Evolutionary conservation across 2,329 filamentous ascomycete genomes (phyloP), one percentile per base, ranked within the genome.

Genomic region (Ophiocordyceps polyrhachis-furcata): DNA sequence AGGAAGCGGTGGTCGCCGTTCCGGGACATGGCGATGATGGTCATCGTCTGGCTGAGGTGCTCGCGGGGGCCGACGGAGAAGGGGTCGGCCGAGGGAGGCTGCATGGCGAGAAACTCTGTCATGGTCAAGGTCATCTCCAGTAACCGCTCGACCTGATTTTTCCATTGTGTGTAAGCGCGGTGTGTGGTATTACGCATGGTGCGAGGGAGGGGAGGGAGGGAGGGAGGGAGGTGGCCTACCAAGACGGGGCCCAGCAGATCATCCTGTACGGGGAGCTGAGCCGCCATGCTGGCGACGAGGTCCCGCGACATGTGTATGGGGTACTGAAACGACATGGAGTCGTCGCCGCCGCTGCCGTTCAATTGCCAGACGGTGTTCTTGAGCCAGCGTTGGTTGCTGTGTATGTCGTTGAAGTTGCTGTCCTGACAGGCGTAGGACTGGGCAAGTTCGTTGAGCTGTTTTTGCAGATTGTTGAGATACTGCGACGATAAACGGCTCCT

Each of bases 1-100:
- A 89, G 66, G 56, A 86, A 91, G 44, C 81, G 79, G 49, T 81
- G 73, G 46, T 88, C 73, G 7, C 83, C 83, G 46, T 76, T 79
- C n/a, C 83, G 81, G 17, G 91, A 70, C 9, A 76, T 67, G 2
- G 79, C 77, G 2, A 87, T 67, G 9, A 86, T 69, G 47, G 73
- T 74, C 38, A 83, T 64, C 28, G 88, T 70, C 47, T 81, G 73
- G 48, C 76, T 76, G 5, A 93, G 73, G 55, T 85, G 79, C 53
- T 89, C 82, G 32, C 77, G 77, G 3, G 84, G 83, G 0, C 79
- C 77, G 35, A 74, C 59, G 20, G 71, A 68, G 56, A 84, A 86
- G 1, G 74, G 73, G 37, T 74, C 70, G 2, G 74, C 66, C 3
- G 74, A 70, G 0, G 73, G 63, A 1, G 76, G 73, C 43, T 79